Evolutionary conservation across 305 asterid genomes (phyloP), one percentile per base, ranked within the genome.

Genomic region (Andrographis paniculata): DNA sequence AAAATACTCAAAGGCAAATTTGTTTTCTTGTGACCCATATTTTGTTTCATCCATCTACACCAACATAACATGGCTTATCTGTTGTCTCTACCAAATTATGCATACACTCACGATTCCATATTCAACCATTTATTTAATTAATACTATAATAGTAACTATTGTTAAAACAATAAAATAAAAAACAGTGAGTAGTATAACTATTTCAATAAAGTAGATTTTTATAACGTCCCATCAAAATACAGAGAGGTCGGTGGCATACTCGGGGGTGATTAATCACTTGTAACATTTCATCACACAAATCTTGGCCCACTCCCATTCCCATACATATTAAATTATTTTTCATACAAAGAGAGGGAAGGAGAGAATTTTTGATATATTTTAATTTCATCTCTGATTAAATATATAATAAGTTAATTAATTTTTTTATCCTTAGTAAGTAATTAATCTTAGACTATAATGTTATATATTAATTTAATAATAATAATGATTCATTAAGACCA

Each of bases 11-110:
- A n/a, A n/a, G n/a, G n/a, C n/a, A 28, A 1, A 14, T 42, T 65
- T 72, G 61, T 65, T 64, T 67, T 61, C 19, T 57, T 55, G 63
- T 58, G 60, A 55, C 52, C 40, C 28, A 47, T 55, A 59, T 59
- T 60, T 57, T 50, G 50, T 53, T 50, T 67, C 66, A 53, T 64
- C 65, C 70, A 58, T 31, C 7, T 12, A 6, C 33, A 28, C 33
- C 10, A 28, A 28, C 33, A 28, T 58, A 75, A 71, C 71, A 64
- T 71, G 82, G 75, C 42, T 42, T 53, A 52, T 71, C 72, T 70
- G 70, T 59, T 71, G 77, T 68, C 76, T 62, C 46, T 31, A 46
- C 53, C 55, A 42, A 63, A 59, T 63, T 49, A 52, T 48, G 38
- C 16, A 60, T 35, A 12, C 33, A 28, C 33, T 11, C 39, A 51